Evolutionary conservation across 2,329 filamentous ascomycete species (phyloP), one percentile per base, ranked within the genome.

Genomic region (Penicillium paneum): DNA sequence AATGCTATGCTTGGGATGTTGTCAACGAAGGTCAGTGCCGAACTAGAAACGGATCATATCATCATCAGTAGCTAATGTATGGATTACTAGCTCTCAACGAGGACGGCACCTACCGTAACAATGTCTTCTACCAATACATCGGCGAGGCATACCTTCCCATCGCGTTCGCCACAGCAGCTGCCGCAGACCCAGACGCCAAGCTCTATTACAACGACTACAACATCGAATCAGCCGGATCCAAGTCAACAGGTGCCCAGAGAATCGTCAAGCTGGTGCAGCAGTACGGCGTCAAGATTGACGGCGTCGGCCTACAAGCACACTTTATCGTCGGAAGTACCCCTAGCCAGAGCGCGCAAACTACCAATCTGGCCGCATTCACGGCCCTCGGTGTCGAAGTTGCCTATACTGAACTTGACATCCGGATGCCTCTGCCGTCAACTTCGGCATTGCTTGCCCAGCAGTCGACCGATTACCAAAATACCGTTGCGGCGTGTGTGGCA

Each of bases 161-260:
- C 19, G 77, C 77, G 0, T 79, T 78, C 57, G 74, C 71, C 17
- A 71, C 76, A 2, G 75, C 75, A 17, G 69, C 70, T 4, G 78
- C 78, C 10, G 87, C 86, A 26, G 88, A 90, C 69, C 85, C 87
- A 3, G 57, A 64, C 21, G 70, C 66, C 15, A 76, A 78, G 46
- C 71, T 79, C 43, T 77, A 75, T 64, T 75, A 75, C 59, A 77
- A 77, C 61, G 71, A 79, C 47, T 76, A 75, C 52, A 76, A 73
- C 63, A 74, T 77, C 51, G 75, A 77, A 52, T 69, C 63, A 32
- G 60, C 67, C 3, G 68, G 73, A 5, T 47, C 62, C 48, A 77
- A 77, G 56, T 61, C 69, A 8, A 68, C 63, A 2, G 70, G 59
- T n/a, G 70, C 70, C 1, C 63, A 67, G 42, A 63, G 62, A 5